Evolutionary conservation across 305 asterid species (phyloP).

Genomic region (Salvia sclarea): DNA sequence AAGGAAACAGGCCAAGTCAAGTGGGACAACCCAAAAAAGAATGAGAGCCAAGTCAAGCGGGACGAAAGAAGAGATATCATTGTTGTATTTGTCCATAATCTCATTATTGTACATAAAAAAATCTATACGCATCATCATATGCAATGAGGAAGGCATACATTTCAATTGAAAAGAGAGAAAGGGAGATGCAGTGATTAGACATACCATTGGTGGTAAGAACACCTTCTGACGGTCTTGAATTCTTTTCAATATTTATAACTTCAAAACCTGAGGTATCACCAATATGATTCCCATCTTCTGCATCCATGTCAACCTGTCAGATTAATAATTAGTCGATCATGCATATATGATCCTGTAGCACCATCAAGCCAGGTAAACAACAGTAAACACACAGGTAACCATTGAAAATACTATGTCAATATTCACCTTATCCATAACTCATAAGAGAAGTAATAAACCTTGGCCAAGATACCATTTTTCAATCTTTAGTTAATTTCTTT

Average conservation of each 20-base stretch:
- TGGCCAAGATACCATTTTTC: neutral
- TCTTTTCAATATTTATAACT: constrained; percentile 42
- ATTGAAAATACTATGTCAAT: constrained; percentile 3
- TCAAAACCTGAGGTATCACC: constrained; percentile 46
- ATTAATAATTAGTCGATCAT: constrained; percentile 24
- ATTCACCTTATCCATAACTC: constrained; percentile 1
- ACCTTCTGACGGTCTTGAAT: constrained; percentile 40
- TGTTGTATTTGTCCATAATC: neutral
- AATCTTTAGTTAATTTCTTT: constrained; percentile 8
- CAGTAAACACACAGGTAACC: neutral
- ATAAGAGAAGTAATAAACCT: constrained; percentile 8
- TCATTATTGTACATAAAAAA: constrained; percentile 11
- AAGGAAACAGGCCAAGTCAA: no score
- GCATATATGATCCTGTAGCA: constrained; percentile 17
- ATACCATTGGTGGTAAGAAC: constrained; percentile 50
- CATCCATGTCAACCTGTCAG: constrained; percentile 94
- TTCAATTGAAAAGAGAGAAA: constrained; percentile 13
- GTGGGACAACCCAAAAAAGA: no score
- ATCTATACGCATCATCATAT: neutral
- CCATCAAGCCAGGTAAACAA: neutral
- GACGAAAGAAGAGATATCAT: no score
- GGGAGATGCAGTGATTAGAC: constrained; percentile 26
- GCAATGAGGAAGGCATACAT: neutral
- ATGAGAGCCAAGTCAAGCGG: no score
- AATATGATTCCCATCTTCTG: constrained; percentile 60